Evolutionary conservation across 148 eudicot genomes (phyloP).

Genomic region (Rhododendron henanense): DNA sequence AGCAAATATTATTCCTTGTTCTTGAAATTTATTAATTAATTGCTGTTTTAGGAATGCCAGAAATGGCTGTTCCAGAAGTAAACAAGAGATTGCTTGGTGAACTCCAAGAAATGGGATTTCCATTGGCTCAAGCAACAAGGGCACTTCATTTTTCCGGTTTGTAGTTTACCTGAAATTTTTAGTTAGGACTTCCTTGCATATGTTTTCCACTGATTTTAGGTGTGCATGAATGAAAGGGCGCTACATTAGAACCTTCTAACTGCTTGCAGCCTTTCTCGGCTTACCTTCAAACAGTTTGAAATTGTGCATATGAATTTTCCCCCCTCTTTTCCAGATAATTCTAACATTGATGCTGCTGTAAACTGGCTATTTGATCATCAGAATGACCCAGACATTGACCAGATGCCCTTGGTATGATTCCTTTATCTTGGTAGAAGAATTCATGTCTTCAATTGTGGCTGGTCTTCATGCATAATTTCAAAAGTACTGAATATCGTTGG

Average conservation of each 20-base stretch:
- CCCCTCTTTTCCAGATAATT: slow-evolving; percentile 45
- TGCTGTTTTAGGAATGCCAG: slow-evolving; percentile 8
- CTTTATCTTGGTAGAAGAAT: slow-evolving; percentile 12
- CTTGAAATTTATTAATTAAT: background rate
- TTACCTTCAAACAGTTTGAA: background rate
- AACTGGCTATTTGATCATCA: slow-evolving; percentile 80
- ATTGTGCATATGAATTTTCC: background rate
- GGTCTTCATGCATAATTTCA: background rate
- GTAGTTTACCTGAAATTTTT: slow-evolving; percentile 8
- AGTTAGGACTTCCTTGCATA: background rate
- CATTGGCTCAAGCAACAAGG: slow-evolving; percentile 50
- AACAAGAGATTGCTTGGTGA: slow-evolving; percentile 46
- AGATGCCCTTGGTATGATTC: slow-evolving; percentile 58
- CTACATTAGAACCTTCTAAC: background rate
- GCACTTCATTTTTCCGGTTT: slow-evolving; percentile 71
- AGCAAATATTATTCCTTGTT: background rate
- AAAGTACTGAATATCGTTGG: background rate
- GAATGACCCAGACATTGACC: slow-evolving; percentile 62
- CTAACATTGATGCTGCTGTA: slow-evolving; percentile 63
- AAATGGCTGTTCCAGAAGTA: slow-evolving; percentile 73
- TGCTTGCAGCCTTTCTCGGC: background rate
- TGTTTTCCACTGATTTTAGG: background rate
- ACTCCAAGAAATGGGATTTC: slow-evolving; percentile 77
- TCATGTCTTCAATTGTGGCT: background rate
- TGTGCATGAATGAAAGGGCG: background rate